Conservation (phyloP, 306 rosid species). For the apple (Malus domestica) region DNA sequence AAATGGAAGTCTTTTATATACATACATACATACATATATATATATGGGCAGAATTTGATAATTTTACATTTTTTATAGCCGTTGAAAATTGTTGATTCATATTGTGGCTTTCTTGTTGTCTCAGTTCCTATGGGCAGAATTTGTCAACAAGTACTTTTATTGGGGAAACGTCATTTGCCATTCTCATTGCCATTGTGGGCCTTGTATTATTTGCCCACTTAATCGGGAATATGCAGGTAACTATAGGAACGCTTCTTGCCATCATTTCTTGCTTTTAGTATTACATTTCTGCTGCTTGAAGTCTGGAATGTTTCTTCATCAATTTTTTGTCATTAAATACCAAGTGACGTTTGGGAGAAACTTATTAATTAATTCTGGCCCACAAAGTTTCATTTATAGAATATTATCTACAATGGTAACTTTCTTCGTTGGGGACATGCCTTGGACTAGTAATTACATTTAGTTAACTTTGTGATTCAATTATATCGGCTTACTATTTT, state of each 20-base stretch:
- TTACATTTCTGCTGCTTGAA: conserved; percentile 8
- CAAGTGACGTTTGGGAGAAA: background rate
- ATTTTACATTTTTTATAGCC: background rate
- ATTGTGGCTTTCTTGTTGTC: conserved; percentile 23
- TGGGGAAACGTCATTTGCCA: conserved; percentile 90
- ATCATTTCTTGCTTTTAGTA: conserved; percentile 6
- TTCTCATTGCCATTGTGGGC: conserved; percentile 90
- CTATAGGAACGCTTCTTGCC: background rate
- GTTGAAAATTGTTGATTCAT: background rate
- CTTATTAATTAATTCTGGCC: conserved; percentile 2
- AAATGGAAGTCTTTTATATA: background rate
- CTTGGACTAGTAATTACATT: background rate
- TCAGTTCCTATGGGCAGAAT: conserved; percentile 96
- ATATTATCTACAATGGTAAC: background rate
- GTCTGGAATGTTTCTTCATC: background rate
- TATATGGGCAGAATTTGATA: background rate
- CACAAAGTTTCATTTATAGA: background rate
- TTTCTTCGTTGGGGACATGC: background rate
- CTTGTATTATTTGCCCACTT: conserved; percentile 91
- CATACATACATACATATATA: no score
- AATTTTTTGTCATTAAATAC: background rate
- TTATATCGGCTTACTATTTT: background rate
- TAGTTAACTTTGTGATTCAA: background rate
- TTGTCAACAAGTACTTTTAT: conserved; percentile 73
- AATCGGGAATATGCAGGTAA: conserved; percentile 99